These are phyloP conservation scores for Debaryomycetaceae sp. DNA, from an alignment of 1,139 yeast genomes.

Conservation along the genomic window DNA sequence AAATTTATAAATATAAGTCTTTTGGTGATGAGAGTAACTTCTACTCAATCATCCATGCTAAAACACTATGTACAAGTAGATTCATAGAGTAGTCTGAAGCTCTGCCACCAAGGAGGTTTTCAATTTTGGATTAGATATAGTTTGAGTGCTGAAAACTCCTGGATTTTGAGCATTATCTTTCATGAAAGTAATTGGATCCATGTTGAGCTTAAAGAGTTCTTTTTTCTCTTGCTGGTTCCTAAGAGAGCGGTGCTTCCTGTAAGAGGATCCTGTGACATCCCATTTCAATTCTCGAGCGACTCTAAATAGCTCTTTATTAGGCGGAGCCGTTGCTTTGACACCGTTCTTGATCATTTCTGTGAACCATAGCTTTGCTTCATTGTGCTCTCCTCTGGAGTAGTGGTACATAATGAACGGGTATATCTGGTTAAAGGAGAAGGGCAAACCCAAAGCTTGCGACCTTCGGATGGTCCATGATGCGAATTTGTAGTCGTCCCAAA, in stretches of 20 bases:
- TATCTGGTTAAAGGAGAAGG: conserved; percentile 39
- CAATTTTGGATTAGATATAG: too few species aligned
- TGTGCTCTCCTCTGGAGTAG: conserved; percentile 27
- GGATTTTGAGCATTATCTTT: conserved; percentile 1
- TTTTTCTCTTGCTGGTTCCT: conserved; percentile 20
- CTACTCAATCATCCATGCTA: too few species aligned
- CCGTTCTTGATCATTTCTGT: conserved; percentile 32
- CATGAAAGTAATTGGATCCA: conserved; percentile 19
- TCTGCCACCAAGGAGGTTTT: too few species aligned
- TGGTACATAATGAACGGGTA: conserved; percentile 40
- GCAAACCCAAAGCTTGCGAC: conserved; percentile 24
- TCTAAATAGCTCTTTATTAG: conserved; percentile 27
- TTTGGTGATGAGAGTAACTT: too few species aligned
- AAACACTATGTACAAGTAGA: too few species aligned
- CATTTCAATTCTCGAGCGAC: conserved; percentile 37
- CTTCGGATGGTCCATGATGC: conserved; percentile 29
- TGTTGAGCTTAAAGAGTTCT: conserved; percentile 17
- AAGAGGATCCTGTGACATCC: conserved; percentile 32
- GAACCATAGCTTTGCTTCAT: conserved; percentile 37
- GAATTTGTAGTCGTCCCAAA: conserved; percentile 32
- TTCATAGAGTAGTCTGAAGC: too few species aligned
- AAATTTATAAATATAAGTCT: too few species aligned
- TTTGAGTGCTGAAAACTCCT: too few species aligned
- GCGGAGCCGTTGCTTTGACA: conserved; percentile 22
- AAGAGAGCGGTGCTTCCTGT: conserved; percentile 22